These are phyloP conservation scores for Coniosporium tulheliwenetii DNA, from an alignment of 2,329 filamentous ascomycete genomes.

Conservation along the genomic window DNA sequence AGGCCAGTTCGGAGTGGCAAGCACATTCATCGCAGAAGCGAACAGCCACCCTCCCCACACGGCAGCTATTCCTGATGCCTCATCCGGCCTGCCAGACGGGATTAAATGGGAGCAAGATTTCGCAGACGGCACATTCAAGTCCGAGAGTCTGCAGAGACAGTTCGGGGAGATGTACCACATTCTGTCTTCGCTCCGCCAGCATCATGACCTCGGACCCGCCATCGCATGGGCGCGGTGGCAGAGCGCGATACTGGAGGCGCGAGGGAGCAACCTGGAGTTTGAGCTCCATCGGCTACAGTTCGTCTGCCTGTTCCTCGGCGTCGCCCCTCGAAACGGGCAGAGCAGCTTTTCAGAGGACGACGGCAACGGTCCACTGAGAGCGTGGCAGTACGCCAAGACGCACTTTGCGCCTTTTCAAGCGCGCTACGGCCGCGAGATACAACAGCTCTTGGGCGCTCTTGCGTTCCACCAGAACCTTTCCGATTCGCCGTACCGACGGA, in stretches of 20 bases:
- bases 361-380: constrained; percentile 41
- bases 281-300: constrained; percentile 84
- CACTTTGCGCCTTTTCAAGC: constrained; percentile 62
- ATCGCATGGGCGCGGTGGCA: constrained; percentile 75
- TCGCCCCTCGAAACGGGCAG: constrained; percentile 15
- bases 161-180: constrained; percentile 89
- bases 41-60: constrained; percentile 9
- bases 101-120: constrained; percentile 15
- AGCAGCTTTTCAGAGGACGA: constrained; percentile 9
- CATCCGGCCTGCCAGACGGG: constrained; percentile 7
- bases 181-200: constrained; percentile 56
- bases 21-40: constrained; percentile 67
- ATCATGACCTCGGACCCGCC: constrained; percentile 61
- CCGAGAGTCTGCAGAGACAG: constrained; percentile 55
- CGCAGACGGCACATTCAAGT: constrained; percentile 43
- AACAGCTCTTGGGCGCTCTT: constrained; percentile 67
- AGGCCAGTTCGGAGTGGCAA: constrained; percentile 79
- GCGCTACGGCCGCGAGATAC: constrained; percentile 64
- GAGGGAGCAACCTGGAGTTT: constrained; percentile 88
- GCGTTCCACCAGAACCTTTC: constrained; percentile 61
- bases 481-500: constrained; percentile 60
- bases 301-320: constrained; percentile 69
- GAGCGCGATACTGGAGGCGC: constrained; percentile 53
- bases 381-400: constrained; percentile 58
- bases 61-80: background rate